Evolutionary conservation across 2,329 filamentous ascomycete species (phyloP).

Genomic region (Myrmaecium sp.): DNA sequence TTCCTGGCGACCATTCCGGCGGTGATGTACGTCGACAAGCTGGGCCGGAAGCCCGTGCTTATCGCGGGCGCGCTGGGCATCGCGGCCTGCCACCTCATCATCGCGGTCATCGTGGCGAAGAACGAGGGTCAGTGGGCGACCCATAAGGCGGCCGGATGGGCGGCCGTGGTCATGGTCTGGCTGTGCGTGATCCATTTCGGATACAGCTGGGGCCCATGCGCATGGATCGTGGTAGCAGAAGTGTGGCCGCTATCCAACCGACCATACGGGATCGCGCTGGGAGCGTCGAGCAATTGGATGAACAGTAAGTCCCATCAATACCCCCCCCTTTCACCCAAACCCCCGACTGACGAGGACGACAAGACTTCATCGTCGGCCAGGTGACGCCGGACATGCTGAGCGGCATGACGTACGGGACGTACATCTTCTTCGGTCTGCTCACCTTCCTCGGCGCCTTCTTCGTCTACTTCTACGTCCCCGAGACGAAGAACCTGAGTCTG

Average conservation of each 20-base stretch:
- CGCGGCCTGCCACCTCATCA: slow-evolving; percentile 53
- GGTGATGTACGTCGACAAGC: slow-evolving; percentile 47
- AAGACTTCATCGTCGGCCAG: slow-evolving; percentile 46
- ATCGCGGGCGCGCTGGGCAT: slow-evolving; percentile 52
- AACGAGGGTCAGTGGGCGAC: slow-evolving; percentile 41
- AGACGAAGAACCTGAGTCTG: slow-evolving; percentile 35
- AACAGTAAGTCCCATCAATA: too few relatives aligned
- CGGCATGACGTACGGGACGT: slow-evolving; percentile 51
- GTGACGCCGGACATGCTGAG: slow-evolving; percentile 52
- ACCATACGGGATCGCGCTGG: slow-evolving; percentile 53
- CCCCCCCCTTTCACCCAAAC: slow-evolving; percentile 1
- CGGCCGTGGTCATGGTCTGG: slow-evolving; percentile 52
- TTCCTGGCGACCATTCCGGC: slow-evolving; percentile 49
- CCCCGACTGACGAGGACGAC: slow-evolving; percentile 18
- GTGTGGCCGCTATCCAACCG: slow-evolving; percentile 56
- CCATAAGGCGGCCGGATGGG: slow-evolving; percentile 51
- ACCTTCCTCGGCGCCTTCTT: slow-evolving; percentile 44
- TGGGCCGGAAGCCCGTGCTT: slow-evolving; percentile 46
- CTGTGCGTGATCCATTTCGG: slow-evolving; percentile 60
- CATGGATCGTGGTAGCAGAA: slow-evolving; percentile 60
- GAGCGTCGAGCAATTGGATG: slow-evolving; percentile 34
- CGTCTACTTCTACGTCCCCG: slow-evolving; percentile 33
- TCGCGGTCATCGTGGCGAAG: slow-evolving; percentile 48
- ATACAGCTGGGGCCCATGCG: slow-evolving; percentile 57
- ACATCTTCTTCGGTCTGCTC: slow-evolving; percentile 51